phyloP scores from a whole-genome alignment of 106 monocot species.

The Dendrobium officinale region DNA sequence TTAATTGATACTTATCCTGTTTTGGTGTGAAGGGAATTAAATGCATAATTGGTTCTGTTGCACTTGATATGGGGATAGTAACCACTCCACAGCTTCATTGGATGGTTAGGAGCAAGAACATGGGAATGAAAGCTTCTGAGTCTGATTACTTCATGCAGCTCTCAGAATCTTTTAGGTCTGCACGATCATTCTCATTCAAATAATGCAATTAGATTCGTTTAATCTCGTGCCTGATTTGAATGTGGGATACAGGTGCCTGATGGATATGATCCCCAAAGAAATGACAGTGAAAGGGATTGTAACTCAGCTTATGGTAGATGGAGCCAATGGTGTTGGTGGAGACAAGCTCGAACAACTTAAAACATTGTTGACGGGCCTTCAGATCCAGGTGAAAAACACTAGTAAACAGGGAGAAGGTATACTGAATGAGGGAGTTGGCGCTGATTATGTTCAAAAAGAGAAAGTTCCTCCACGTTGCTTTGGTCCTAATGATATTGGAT shows the following conservation, averaged over 20 bases:
- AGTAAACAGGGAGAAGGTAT: slow-evolving; percentile 67
- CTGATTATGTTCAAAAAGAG: slow-evolving; percentile 95
- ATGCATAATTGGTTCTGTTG: slow-evolving; percentile 58
- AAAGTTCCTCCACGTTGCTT: slow-evolving; percentile 66
- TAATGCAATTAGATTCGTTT: background rate
- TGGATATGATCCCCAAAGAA: slow-evolving; percentile 43
- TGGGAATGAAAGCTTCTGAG: slow-evolving; percentile 53
- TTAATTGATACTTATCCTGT: background rate
- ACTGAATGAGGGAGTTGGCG: slow-evolving; percentile 83
- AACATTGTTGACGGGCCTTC: slow-evolving; percentile 32
- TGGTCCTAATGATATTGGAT: slow-evolving; percentile 48
- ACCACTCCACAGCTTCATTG: slow-evolving; percentile 98
- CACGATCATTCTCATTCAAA: background rate
- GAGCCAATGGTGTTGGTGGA: slow-evolving; percentile 93
- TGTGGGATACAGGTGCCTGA: slow-evolving; percentile 41
- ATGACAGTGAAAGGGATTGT: background rate
- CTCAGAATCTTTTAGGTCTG: slow-evolving; percentile 68
- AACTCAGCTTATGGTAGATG: slow-evolving; percentile 61
- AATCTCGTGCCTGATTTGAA: slow-evolving; percentile 6
- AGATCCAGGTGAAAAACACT: slow-evolving; percentile 59
- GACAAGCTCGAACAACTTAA: slow-evolving; percentile 68
- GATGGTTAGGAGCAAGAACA: slow-evolving; percentile 82
- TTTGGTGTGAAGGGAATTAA: slow-evolving; percentile 48
- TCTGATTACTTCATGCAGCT: slow-evolving; percentile 70
- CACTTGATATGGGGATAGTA: slow-evolving; percentile 80